Evolutionary conservation across 768 basidiomycete genomes (phyloP).

Genomic region (Ramaria sp.): DNA sequence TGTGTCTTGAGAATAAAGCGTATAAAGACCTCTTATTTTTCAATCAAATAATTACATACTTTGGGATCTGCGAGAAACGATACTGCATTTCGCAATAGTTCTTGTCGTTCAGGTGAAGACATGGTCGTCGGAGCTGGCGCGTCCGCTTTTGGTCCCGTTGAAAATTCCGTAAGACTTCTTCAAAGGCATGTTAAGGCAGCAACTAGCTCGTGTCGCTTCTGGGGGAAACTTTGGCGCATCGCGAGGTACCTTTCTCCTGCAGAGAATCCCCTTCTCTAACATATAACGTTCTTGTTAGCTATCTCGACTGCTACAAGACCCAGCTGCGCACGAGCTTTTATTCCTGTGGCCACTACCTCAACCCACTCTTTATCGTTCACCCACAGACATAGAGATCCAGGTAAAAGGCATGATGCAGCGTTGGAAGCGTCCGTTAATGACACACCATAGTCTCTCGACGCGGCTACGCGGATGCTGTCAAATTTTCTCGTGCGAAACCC

Average conservation of each 20-base stretch:
- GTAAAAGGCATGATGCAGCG: not conserved
- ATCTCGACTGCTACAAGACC: constrained; percentile 31
- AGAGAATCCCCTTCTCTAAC: not conserved
- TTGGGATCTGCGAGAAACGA: constrained; percentile 79
- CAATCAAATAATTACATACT: constrained; percentile 25
- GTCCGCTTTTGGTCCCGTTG: constrained; percentile 4
- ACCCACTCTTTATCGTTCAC: not conserved
- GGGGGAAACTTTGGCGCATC: not conserved
- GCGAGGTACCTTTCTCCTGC: not conserved
- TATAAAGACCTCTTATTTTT: constrained; percentile 5
- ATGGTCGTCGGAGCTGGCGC: constrained; percentile 19
- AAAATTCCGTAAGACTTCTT: not conserved
- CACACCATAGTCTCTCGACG: constrained; percentile 37
- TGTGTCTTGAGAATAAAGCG: constrained; percentile 41
- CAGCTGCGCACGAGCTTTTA: constrained; percentile 27
- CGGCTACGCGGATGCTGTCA: constrained; percentile 62
- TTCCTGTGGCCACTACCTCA: not conserved
- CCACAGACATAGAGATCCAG: constrained; percentile 15
- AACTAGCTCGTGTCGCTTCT: not conserved
- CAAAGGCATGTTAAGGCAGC: constrained; percentile 1
- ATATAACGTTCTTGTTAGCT: not conserved
- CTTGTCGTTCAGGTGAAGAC: constrained; percentile 47
- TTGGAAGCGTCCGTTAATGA: not conserved
- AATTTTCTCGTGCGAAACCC: constrained; percentile 68
- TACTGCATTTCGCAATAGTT: constrained; percentile 74